Base-by-base conservation (phyloP, 2,329 filamentous ascomycete genomes). In the Hypoxylon sp. region DNA sequence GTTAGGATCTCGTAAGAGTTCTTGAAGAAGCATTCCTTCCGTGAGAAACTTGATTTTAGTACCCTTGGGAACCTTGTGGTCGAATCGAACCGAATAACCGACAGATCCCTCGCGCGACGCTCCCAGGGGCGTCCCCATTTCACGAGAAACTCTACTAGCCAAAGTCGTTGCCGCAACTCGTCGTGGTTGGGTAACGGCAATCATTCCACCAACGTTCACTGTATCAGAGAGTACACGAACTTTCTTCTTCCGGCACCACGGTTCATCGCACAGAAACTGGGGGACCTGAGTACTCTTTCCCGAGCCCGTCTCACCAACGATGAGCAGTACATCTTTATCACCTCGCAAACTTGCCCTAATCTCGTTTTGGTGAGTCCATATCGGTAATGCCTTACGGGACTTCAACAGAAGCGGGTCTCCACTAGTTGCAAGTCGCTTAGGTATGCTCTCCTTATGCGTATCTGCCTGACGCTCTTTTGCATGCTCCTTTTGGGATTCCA, bases 241-340 rank as follows among this genome's bases (percentile, higher is more conserved):
- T 63, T 80, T 88, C 63, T 84, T 85, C 37, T 85, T 86, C 59
- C 83, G 85, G 78, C 94, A 97, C 94, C 94, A 98, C 6, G 88
- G 81, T 75, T 98, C 92, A 27, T 83, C 80, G 50, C 91, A 88
- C 6, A 99, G 83, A 69, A 97, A 98, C 76, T 98, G 96, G 0
- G 96, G 95, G 0, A 98, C 91, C 80, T 99, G 96, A 0, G 96
- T 99, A 82, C 93, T 97, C 82, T 99, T 99, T 77, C 96, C 96
- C 13, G 93, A 97, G 78, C 96, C 96, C 0, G 96, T 99, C 79
- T 98, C 95, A 82, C 95, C 95, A 2, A 96, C 91, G 13, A 99
- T 83, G 0, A 99, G 85, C 56, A 99, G 87, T 0, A 97, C 88
- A 65, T 78, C 74, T 75, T 97, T 88, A 68, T 88, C 89, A 35